Conservation (phyloP, 192 early-diverging fungal species). For the Podila minutissima region DNA sequence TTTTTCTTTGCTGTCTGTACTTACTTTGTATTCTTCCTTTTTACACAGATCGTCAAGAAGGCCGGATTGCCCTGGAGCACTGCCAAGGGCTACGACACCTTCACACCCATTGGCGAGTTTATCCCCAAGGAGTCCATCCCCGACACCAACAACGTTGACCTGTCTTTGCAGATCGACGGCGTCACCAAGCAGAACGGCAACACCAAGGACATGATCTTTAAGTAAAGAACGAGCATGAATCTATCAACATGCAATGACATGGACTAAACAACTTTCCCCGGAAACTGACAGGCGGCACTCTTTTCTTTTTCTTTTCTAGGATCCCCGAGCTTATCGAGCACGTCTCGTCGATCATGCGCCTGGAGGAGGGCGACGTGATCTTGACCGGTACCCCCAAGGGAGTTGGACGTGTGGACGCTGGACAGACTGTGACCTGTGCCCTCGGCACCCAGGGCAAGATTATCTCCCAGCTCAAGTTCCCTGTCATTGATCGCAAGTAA, state of each 20-base stretch:
- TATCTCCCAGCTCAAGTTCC: conserved; percentile 58
- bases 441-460: conserved; percentile 59
- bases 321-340: conserved; percentile 84
- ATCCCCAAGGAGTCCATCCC: conserved; percentile 74
- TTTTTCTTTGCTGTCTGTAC: no score
- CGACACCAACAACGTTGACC: conserved; percentile 77
- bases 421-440: conserved; percentile 82
- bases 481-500: conserved; percentile 51
- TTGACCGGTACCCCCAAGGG: conserved; percentile 93
- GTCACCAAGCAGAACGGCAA: conserved; percentile 83
- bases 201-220: conserved; percentile 94
- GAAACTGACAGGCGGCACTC: background rate
- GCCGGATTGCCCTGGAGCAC: conserved; percentile 88
- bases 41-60: conserved; percentile 73
- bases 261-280: no score
- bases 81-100: conserved; percentile 96
- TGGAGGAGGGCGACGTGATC: conserved; percentile 91
- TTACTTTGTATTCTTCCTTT: background rate
- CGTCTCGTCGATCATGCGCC: conserved; percentile 86
- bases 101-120: conserved; percentile 89
- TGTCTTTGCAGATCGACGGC: conserved; percentile 85
- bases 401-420: conserved; percentile 83
- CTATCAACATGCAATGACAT: no score
- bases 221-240: conserved; percentile 52
- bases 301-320: conserved; percentile 33